A percentile compares a stretch with the other conserved stretches of the same genome.
Evolutionary conservation across 352 stramenopile species (phyloP).

Genomic region (Phytophthora vignae): DNA sequence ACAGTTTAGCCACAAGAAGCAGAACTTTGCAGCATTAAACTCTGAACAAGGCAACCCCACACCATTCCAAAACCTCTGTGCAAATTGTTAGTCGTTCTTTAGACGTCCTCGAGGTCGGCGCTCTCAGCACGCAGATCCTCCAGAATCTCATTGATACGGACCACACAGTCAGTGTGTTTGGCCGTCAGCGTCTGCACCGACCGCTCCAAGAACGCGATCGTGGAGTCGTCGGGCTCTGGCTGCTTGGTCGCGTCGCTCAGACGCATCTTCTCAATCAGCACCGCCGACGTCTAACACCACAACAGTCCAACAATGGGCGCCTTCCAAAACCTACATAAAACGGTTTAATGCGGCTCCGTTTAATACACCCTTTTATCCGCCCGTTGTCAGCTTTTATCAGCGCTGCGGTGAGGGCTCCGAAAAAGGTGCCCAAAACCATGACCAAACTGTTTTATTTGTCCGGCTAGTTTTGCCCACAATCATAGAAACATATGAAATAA

Average conservation of each 20-base stretch:
- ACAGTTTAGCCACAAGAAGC: slow-evolving; percentile 8
- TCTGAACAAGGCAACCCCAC: background rate
- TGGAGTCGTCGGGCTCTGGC: slow-evolving; percentile 54
- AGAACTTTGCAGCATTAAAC: background rate
- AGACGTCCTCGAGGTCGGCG: slow-evolving; percentile 53
- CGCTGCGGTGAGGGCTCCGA: no score
- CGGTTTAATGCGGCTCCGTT: no score
- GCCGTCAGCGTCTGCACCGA: slow-evolving; percentile 61
- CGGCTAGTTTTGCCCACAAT: no score
- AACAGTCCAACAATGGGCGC: background rate
- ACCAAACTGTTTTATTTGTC: no score
- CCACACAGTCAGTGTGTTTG: slow-evolving; percentile 73
- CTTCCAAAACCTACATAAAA: no score
- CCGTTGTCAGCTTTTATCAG: no score
- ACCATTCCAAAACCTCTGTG: background rate
- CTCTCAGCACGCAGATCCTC: slow-evolving; percentile 70
- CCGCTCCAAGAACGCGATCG: slow-evolving; percentile 63
- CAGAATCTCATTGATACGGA: slow-evolving; percentile 81
- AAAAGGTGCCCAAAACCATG: no score
- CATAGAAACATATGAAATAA: no score
- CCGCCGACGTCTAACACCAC: slow-evolving; percentile 65
- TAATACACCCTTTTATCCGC: no score
- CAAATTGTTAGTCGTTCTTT: slow-evolving; percentile 14
- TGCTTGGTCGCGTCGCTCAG: slow-evolving; percentile 48
- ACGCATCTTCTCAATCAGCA: slow-evolving; percentile 87